Evolutionary conservation across 1,139 yeast species (phyloP).

Genomic region (Blastobotrys apis): DNA sequence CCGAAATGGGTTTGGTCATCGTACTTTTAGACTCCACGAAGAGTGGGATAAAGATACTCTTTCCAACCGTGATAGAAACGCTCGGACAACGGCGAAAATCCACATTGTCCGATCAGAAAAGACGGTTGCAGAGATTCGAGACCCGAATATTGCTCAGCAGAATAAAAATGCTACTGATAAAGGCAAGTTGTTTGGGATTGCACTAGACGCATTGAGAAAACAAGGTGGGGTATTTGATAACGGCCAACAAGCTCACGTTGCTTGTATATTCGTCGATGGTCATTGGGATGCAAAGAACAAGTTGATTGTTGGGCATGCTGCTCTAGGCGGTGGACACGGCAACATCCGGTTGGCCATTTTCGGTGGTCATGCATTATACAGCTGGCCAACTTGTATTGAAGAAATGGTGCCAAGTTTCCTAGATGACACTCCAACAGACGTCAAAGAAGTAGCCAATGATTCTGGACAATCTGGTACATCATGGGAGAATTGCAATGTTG

Average conservation of each 20-base stretch:
- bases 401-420: conserved; percentile 62
- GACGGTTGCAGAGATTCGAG: conserved; percentile 67
- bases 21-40: conserved; percentile 76
- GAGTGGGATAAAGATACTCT: conserved; percentile 52
- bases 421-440: conserved; percentile 63
- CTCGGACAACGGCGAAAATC: conserved; percentile 65
- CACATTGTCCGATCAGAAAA: conserved; percentile 67
- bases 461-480: conserved; percentile 75
- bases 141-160: conserved; percentile 84
- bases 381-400: conserved; percentile 82
- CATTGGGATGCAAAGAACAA: conserved; percentile 66
- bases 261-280: conserved; percentile 78
- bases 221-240: conserved; percentile 55
- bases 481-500: conserved; percentile 86
- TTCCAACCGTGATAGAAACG: conserved; percentile 40
- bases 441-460: conserved; percentile 80
- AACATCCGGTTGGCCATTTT: conserved; percentile 76
- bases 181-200: conserved; percentile 76
- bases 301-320: conserved; percentile 83
- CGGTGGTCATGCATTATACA: conserved; percentile 87
- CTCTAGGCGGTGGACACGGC: conserved; percentile 82
- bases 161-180: conserved; percentile 64
- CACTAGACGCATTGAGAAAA: conserved; percentile 60
- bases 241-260: conserved; percentile 62
- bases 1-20: conserved; percentile 68